Base-by-base conservation (phyloP, 2,329 filamentous ascomycete genomes). In the Penicillium sp. region DNA sequence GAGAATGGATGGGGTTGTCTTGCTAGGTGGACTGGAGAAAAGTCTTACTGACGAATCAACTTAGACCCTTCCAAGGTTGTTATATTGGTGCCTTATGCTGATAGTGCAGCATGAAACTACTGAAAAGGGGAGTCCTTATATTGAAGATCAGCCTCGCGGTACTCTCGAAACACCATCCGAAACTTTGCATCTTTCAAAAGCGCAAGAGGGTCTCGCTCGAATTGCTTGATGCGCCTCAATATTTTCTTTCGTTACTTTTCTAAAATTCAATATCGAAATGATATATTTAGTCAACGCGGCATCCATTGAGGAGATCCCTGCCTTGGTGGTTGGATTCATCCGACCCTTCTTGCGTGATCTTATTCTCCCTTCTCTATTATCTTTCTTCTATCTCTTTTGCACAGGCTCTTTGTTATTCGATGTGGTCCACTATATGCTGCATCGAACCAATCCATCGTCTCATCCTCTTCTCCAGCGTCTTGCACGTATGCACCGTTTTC, bases 331-430 rank as follows among this genome's bases (percentile, higher is more conserved):
- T 23, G 39, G 39, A 15, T 41, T 23, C 39, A 6, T 23, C 21
- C 39, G 15, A 41, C 15, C 5, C 5, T 8, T 23, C 19, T n/a
- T 27, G 23, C 4, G 16, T 29, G 33, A 23, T 36, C 40, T 16
- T 16, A 10, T 34, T 13, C 3, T 41, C 15, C 15, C 43, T 23
- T 45, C 54, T 43, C 45, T 54, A 5, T 21, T 63, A 19, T 33
- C 39, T 5, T 58, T 52, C 2, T 34, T 53, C 29, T 65, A 64
- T 34, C 54, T 65, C 5, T 59, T 60, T 25, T 50, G 61, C 36
- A 41, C 44, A 13, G 53, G 63, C 5, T 64, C 63, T 9, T 11
- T 65, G 8, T 65, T 64, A 47, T 65, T 65, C 29, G 63, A 65
- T 25, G 45, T 59, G 9, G 25, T 61, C 5, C 63, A 65, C 40